Evolutionary conservation across 306 rosid species (phyloP), one percentile per base, ranked within the genome.

Genomic region (Trifolium repens): DNA sequence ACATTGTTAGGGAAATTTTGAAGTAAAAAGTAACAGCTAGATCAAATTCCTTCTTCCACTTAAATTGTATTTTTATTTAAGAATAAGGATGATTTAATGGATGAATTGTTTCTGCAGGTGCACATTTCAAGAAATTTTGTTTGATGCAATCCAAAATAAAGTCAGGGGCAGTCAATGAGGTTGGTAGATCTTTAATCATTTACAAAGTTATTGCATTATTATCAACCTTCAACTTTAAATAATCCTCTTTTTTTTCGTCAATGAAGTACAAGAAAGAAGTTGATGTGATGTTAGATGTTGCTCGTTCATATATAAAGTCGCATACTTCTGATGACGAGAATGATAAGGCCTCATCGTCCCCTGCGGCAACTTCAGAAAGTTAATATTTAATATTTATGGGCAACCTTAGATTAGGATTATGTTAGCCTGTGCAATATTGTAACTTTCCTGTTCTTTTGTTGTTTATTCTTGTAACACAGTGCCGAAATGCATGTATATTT

Each of bases 41-140:
- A 69, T 32, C 22, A 12, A 39, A 43, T 76, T 53, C 39, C 69
- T 76, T 74, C 63, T 55, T 68, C 66, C 44, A 14, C 14, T 55
- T 47, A 35, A 35, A 42, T 54, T 58, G 40, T 53, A 11, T 24
- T 26, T 58, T 24, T 78, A 54, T 54, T 74, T 71, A 57, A 58
- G 71, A 79, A 44, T 62, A 55, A 68, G 32, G 43, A 42, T 78
- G 80, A 71, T 60, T 73, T 37, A 60, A 30, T 66, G 43, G 79
- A 69, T 82, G 37, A 55, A 46, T 50, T 7, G 34, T 57, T 72
- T 74, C 49, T 72, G 70, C 88, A 94, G 98, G 98, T 79, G 98
- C 91, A 43, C 96, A 94, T 87, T 94, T 94, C 71, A 94, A 94
- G 93, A 94, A 91, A 86, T 94, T 96, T 96, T 94, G 97, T 86